These are phyloP conservation scores for Pyronema omphalodes DNA, from an alignment of 495 filamentous ascomycete species.

Conservation along the genomic window DNA sequence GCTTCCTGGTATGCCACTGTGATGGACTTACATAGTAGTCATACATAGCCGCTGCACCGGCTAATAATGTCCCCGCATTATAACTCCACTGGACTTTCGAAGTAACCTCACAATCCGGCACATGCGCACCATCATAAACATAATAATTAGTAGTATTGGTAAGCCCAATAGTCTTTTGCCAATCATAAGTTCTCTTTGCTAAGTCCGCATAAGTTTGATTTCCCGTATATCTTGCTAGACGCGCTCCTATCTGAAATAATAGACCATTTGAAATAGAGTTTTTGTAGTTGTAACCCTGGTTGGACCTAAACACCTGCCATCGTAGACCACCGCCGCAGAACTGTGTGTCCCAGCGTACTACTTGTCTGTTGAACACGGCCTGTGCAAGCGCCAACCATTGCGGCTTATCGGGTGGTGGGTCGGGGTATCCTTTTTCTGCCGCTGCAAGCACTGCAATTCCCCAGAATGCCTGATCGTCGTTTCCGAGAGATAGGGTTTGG, in stretches of 20 bases:
- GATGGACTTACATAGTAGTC: constrained; percentile 28
- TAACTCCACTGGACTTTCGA: constrained; percentile 45
- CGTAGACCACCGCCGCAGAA: constrained; percentile 52
- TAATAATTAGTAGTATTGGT: constrained; percentile 37
- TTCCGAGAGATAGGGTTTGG: constrained; percentile 58
- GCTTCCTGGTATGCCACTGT: background rate
- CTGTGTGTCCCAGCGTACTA: constrained; percentile 46
- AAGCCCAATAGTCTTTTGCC: constrained; percentile 43
- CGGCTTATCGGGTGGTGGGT: constrained; percentile 36
- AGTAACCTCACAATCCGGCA: background rate
- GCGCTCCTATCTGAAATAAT: constrained; percentile 62
- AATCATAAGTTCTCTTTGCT: constrained; percentile 58
- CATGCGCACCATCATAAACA: constrained; percentile 46
- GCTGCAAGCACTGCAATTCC: constrained; percentile 53
- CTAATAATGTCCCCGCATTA: constrained; percentile 43
- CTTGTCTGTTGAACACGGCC: constrained; percentile 58
- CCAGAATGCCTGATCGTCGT: constrained; percentile 81
- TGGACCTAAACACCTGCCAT: constrained; percentile 72
- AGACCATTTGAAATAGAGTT: constrained; percentile 64
- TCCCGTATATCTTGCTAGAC: constrained; percentile 55
- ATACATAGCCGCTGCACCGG: constrained; percentile 55
- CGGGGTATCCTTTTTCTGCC: constrained; percentile 53
- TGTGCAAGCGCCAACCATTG: constrained; percentile 61
- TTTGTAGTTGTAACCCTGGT: constrained; percentile 66
- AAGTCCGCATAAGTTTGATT: constrained; percentile 63